A percentile compares a stretch with the other conserved stretches of the same genome.
These are phyloP conservation scores for Coemansia sp. DNA, from an alignment of 192 early-diverging fungal genomes.

Conservation along the genomic window DNA sequence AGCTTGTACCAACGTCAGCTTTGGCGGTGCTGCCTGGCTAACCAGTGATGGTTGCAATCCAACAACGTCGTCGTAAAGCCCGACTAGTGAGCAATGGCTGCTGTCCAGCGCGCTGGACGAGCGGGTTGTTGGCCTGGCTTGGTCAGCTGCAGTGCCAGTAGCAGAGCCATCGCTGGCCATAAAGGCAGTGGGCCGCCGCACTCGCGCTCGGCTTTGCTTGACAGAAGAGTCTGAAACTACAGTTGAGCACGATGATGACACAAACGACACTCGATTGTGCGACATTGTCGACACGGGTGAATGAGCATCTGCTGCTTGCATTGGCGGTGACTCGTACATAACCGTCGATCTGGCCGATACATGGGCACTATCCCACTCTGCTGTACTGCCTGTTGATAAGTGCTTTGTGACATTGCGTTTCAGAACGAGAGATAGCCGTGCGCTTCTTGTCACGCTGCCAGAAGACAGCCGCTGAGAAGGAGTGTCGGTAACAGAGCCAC, in stretches of 20 bases:
- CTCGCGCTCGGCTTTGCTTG: constrained; percentile 1
- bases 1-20: constrained; percentile 41
- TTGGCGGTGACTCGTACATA: constrained; percentile 32
- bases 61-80: constrained; percentile 19
- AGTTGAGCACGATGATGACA: constrained; percentile 51
- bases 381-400: constrained; percentile 19
- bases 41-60: constrained; percentile 27
- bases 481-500: constrained; percentile 16
- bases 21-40: constrained; percentile 39
- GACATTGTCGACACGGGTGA: constrained; percentile 37
- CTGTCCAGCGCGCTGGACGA: background rate
- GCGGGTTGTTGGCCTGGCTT: background rate
- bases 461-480: constrained; percentile 3
- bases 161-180: background rate
- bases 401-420: constrained; percentile 21
- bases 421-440: background rate
- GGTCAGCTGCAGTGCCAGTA: background rate
- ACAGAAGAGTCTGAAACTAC: constrained; percentile 31
- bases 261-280: constrained; percentile 41
- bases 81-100: constrained; percentile 35
- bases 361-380: constrained; percentile 32
- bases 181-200: constrained; percentile 23
- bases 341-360: constrained; percentile 37
- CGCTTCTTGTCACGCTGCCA: constrained; percentile 1
- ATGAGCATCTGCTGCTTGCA: constrained; percentile 5